Evolutionary conservation across 1,284 basidiomycete genomes (phyloP), one percentile per base, ranked within the genome.

Genomic region (Phellopilus nigrolimitatus): DNA sequence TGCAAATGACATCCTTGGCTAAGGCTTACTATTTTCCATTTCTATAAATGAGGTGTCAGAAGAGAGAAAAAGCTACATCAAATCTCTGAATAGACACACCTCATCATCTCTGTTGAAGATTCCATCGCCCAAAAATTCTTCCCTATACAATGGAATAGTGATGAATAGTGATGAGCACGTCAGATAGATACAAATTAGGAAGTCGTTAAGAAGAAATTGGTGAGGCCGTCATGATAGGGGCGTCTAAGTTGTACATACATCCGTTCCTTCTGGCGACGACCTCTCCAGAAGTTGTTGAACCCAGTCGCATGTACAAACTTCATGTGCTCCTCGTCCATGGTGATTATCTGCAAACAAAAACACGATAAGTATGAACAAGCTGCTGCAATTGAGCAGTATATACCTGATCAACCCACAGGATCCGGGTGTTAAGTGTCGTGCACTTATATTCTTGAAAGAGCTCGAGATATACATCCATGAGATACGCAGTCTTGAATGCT

Each of bases 51-150:
- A 59, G 47, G 50, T 47, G 4, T 36, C 28, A 39, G 13, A 5
- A 39, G 24, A n/a, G 31, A 56, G 41, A 22, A 46, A 30, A 37
- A 24, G 21, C 41, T n/a, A n/a, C n/a, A n/a, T n/a, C n/a, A n/a
- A n/a, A n/a, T n/a, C n/a, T n/a, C n/a, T n/a, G 46, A 47, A 17
- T 17, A 2, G 34, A 57, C 70, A 64, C 59, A 79, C 79, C 66
- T 82, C 75, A 61, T 81, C 83, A 63, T 84, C 82, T 19, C 83
- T 73, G 58, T 88, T 87, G 66, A 88, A 87, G 43, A 88, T 85
- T 8, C 84, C 84, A 57, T 76, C 71, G 3, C 84, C 84, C 24
- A 86, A 68, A 61, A 87, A 80, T 27, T 69, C 74, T 59, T 86
- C 83, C 72, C 84, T 85, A 62, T 2, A 43, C 10, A 8, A 37